phyloP scores from a whole-genome alignment of 2,329 filamentous ascomycete genomes.

The Fusarium sp. region DNA sequence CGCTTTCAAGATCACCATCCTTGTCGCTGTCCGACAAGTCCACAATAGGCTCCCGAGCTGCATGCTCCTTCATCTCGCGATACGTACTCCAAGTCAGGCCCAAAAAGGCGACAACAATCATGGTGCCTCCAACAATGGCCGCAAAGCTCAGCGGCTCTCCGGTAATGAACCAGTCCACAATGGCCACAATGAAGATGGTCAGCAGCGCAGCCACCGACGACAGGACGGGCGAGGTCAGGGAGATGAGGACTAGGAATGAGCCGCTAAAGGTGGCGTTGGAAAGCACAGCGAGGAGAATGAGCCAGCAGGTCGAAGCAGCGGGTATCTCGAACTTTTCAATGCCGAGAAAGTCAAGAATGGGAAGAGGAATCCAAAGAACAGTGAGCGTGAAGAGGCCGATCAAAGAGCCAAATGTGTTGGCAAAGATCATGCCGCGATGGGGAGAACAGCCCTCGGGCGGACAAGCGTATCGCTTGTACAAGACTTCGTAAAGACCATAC shows the following conservation, averaged over 20 bases:
- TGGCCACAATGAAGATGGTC: conserved; percentile 95
- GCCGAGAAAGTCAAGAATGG: conserved; percentile 80
- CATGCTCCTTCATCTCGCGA: conserved; percentile 89
- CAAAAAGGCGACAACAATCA: conserved; percentile 91
- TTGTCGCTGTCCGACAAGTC: conserved; percentile 61
- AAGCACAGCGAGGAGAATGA: conserved; percentile 82
- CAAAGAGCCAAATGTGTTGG: conserved; percentile 88
- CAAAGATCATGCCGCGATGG: conserved; percentile 93
- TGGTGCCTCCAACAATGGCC: conserved; percentile 80
- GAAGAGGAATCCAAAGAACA: conserved; percentile 92
- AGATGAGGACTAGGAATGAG: conserved; percentile 91
- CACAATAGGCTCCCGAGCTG: conserved; percentile 65
- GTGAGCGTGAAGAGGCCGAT: conserved; percentile 87
- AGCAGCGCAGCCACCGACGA: conserved; percentile 92
- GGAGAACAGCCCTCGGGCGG: conserved; percentile 89
- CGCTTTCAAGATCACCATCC: conserved; percentile 55
- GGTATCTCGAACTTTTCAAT: conserved; percentile 88
- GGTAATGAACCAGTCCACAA: conserved; percentile 89
- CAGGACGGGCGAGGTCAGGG: conserved; percentile 89
- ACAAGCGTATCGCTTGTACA: conserved; percentile 94
- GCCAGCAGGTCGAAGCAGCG: conserved; percentile 78
- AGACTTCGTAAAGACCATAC: conserved; percentile 95
- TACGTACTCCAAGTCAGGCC: conserved; percentile 92
- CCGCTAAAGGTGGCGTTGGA: conserved; percentile 94
- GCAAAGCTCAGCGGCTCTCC: conserved; percentile 79